Base-by-base conservation (phyloP, 1,139 yeast genomes). In the Blastobotrys aristatus region DNA sequence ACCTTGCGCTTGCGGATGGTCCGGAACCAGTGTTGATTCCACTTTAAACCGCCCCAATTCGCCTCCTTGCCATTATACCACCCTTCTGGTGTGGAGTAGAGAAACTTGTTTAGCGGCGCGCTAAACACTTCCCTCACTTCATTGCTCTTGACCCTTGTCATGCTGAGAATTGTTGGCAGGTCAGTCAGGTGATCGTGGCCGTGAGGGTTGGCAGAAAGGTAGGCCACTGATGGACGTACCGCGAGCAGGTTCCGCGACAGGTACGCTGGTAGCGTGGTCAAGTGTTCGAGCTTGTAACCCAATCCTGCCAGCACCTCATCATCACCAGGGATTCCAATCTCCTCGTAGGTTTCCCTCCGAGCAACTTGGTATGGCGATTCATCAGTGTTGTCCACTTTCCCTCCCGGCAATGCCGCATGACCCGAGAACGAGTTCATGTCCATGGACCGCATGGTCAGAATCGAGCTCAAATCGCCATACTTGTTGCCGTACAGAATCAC, bases 341-440 rank as follows among this genome's bases (percentile, higher is more conserved):
- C 97, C 63, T 89, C 97, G 53, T 75, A 79, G 59, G 88, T 82
- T 66, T 89, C 97, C 43, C 97, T 71, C 52, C 95, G 70, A 0
- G 95, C 82, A 32, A 84, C 82, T 46, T 74, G 74, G 74, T 84
- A 83, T 52, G 84, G 86, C 14, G 78, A 64, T 62, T 88, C 96
- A 3, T 69, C 59, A 6, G 49, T 61, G 34, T 36, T 41, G 44
- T 66, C 70, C 13, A 68, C 67, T 47, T 66, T 66, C 17, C 70
- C 97, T 2, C 96, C 96, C 2, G 97, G 96, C 18, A 89, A 70
- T 3, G 95, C 84, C 13, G 87, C 84, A 62, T 89, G 96, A 5
- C 96, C 96, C 0, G 95, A 84, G 65, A 87, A 89, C 47, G 77
- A 77, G 40, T 82, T 72, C 57, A 89, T 69, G 45, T 75, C 72